These are phyloP conservation scores for Gracilariopsis chorda DNA, from an alignment of 23 red algal species.

Conservation along the genomic window DNA sequence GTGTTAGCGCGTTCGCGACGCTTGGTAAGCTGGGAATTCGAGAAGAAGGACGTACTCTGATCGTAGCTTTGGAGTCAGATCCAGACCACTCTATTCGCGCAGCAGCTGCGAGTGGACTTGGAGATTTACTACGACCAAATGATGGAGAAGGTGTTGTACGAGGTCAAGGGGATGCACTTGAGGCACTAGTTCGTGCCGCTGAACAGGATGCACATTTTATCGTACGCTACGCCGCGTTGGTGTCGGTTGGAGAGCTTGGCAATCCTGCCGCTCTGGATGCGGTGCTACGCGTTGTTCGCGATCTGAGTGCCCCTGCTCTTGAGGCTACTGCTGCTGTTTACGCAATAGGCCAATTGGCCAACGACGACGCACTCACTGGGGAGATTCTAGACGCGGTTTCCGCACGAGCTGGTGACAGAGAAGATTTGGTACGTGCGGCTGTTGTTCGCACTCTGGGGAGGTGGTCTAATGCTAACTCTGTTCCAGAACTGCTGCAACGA, in stretches of 20 bases:
- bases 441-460: slow-evolving; percentile 37
- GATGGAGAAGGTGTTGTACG: neutral
- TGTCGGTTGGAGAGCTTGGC: slow-evolving; percentile 30
- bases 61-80: slow-evolving; percentile 12
- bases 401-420: slow-evolving; percentile 20
- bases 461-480: slow-evolving; percentile 20
- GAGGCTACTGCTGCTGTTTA: slow-evolving; percentile 47
- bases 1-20: slow-evolving; percentile 15
- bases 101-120: slow-evolving; percentile 34
- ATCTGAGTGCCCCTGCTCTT: slow-evolving; percentile 16
- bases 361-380: neutral
- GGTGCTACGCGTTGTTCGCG: slow-evolving; percentile 5
- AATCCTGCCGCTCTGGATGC: neutral
- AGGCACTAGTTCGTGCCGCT: neutral
- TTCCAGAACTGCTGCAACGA: neutral
- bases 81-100: slow-evolving; percentile 50
- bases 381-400: slow-evolving; percentile 4
- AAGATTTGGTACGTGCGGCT: slow-evolving; percentile 47
- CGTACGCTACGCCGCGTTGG: slow-evolving; percentile 27
- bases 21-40: slow-evolving; percentile 39
- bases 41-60: neutral
- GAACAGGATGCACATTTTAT: slow-evolving; percentile 52
- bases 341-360: slow-evolving; percentile 29
- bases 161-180: neutral
- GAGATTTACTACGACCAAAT: slow-evolving; percentile 15